Conservation (phyloP, 306 rosid genomes). For the Malus asiatica region DNA sequence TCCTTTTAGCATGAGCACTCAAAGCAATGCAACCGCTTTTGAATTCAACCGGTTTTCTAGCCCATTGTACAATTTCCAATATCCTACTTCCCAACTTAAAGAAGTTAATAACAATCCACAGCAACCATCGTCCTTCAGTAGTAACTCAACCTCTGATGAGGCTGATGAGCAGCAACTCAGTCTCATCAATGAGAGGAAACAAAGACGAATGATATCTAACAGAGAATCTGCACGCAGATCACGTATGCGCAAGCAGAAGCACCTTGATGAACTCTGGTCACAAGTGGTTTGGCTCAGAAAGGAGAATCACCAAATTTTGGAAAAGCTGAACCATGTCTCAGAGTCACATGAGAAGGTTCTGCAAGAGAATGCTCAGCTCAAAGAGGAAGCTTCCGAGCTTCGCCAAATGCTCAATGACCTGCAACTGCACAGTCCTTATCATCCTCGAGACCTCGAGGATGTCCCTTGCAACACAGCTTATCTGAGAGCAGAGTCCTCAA, state of each 20-base stretch:
- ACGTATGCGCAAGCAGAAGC: slow-evolving; percentile 85
- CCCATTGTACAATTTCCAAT: slow-evolving; percentile 38
- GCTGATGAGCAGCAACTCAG: slow-evolving; percentile 67
- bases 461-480: slow-evolving; percentile 38
- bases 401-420: slow-evolving; percentile 60
- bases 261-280: slow-evolving; percentile 93
- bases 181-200: slow-evolving; percentile 74
- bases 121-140: slow-evolving; percentile 47
- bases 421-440: slow-evolving; percentile 51
- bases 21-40: slow-evolving; percentile 28
- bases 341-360: slow-evolving; percentile 53
- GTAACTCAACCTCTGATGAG: slow-evolving; percentile 84
- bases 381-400: slow-evolving; percentile 67
- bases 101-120: slow-evolving; percentile 41
- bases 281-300: slow-evolving; percentile 84
- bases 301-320: slow-evolving; percentile 72
- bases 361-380: slow-evolving; percentile 68
- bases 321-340: slow-evolving; percentile 56
- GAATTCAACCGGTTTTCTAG: slow-evolving; percentile 36
- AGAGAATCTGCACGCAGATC: slow-evolving; percentile 93
- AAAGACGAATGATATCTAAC: slow-evolving; percentile 87
- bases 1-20: slow-evolving; percentile 23
- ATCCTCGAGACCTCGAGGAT: slow-evolving; percentile 45
- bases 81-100: slow-evolving; percentile 28
- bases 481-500: slow-evolving; percentile 51